Evolutionary conservation across 768 basidiomycete genomes (phyloP).

Genomic region (Mycena pura): DNA sequence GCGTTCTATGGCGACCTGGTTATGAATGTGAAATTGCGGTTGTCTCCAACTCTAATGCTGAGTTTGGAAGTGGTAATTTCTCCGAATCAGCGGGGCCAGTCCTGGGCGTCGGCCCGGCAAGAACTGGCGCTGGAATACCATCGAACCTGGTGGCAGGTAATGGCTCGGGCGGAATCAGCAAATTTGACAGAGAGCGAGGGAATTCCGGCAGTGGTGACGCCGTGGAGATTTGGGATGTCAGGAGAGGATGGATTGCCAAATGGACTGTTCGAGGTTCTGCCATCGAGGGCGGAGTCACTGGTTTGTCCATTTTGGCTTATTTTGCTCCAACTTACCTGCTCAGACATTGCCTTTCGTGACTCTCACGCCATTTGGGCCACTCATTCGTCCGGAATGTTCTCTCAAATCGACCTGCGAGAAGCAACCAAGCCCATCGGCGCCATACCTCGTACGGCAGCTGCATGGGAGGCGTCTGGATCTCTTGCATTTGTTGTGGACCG

Average conservation of each 20-base stretch:
- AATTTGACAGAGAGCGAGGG: constrained; percentile 22
- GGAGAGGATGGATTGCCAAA: constrained; percentile 82
- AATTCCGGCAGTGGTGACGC: constrained; percentile 52
- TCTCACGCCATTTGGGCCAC: constrained; percentile 77
- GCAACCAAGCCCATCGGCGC: constrained; percentile 70
- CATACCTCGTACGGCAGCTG: constrained; percentile 64
- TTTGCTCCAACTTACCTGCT: constrained; percentile 5
- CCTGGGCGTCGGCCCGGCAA: constrained; percentile 3
- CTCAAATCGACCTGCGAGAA: constrained; percentile 77
- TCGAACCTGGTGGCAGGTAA: constrained; percentile 31
- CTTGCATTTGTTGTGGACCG: constrained; percentile 71
- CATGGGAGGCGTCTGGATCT: constrained; percentile 72
- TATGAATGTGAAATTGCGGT: constrained; percentile 80
- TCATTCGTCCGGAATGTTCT: constrained; percentile 78
- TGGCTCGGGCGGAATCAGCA: constrained; percentile 11
- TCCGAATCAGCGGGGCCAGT: constrained; percentile 21
- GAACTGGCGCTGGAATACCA: constrained; percentile 32
- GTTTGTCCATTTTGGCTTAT: constrained; percentile 45
- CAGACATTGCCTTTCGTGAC: constrained; percentile 75
- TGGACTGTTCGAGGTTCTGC: constrained; percentile 74
- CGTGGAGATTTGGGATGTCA: constrained; percentile 87
- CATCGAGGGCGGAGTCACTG: constrained; percentile 76
- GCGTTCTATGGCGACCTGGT: constrained; percentile 77
- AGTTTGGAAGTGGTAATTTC: constrained; percentile 43
- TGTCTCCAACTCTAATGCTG: constrained; percentile 69